Evolutionary conservation across 2,329 filamentous ascomycete species (phyloP).

Genomic region (Mariannaea sp.): DNA sequence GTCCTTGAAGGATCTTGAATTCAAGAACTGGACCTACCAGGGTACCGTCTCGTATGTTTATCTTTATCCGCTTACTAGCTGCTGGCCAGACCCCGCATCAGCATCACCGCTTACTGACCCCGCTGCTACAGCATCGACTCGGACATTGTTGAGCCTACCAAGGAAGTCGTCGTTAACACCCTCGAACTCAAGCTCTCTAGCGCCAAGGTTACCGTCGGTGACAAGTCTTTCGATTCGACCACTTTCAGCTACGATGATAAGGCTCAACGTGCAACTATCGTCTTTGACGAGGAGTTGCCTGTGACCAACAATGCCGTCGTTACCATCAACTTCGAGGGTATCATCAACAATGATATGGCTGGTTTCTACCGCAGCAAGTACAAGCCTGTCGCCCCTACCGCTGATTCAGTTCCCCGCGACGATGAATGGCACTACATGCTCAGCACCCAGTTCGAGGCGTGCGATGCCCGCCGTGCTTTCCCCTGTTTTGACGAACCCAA

Average conservation of each 20-base stretch:
- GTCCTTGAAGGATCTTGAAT: conserved; percentile 81
- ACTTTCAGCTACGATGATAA: conserved; percentile 80
- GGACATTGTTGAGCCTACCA: conserved; percentile 72
- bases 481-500: conserved; percentile 99
- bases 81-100: conserved; percentile 15
- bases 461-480: conserved; percentile 92
- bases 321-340: conserved; percentile 75
- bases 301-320: conserved; percentile 69
- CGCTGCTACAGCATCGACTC: conserved; percentile 66
- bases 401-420: conserved; percentile 77
- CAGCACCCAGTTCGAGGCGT: conserved; percentile 97
- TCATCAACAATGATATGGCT: conserved; percentile 88
- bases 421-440: conserved; percentile 74
- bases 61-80: not conserved
- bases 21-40: conserved; percentile 75
- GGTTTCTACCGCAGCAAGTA: conserved; percentile 96
- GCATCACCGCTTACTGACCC: conserved; percentile 18
- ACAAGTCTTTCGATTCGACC: conserved; percentile 63
- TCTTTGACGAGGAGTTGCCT: conserved; percentile 73
- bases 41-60: conserved; percentile 68
- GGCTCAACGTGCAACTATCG: conserved; percentile 80
- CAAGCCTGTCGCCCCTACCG: conserved; percentile 74
- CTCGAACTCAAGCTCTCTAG: conserved; percentile 79
- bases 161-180: conserved; percentile 81
- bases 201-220: conserved; percentile 63